A percentile compares a stretch with the other conserved stretches of the same genome.
These are phyloP conservation scores for Annona cherimola DNA, from an alignment of 164 flowering plant genomes.

Conservation along the genomic window DNA sequence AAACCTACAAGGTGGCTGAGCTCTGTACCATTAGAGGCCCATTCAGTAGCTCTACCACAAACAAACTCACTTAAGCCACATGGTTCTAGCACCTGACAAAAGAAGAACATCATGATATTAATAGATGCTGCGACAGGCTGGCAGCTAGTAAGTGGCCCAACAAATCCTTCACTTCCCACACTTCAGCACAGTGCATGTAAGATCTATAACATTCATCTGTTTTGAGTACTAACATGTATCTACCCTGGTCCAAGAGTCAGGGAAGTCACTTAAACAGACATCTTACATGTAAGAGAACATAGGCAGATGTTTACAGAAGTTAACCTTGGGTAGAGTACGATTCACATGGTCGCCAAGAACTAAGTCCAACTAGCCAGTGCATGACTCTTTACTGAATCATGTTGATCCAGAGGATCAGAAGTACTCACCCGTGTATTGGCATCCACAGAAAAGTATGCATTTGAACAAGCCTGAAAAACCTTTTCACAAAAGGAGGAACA, in stretches of 20 bases:
- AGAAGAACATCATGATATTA: conserved; percentile 1
- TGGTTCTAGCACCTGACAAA: conserved; percentile 69
- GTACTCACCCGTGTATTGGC: too few relatives aligned
- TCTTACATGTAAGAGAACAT: background rate
- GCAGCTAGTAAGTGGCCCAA: background rate
- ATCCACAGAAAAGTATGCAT: conserved; percentile 84
- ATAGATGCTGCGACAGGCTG: background rate
- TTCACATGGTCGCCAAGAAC: too few relatives aligned
- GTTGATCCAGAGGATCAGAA: too few relatives aligned
- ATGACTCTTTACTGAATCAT: too few relatives aligned
- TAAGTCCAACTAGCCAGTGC: too few relatives aligned
- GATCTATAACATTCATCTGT: background rate
- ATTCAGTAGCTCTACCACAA: conserved; percentile 87
- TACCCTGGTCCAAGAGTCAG: background rate
- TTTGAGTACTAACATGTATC: background rate
- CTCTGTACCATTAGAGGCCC: conserved; percentile 87
- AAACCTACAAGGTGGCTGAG: conserved; percentile 86
- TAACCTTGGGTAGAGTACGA: too few relatives aligned
- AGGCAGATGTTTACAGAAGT: background rate
- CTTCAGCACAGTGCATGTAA: too few relatives aligned
- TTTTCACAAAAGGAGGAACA: conserved; percentile 86
- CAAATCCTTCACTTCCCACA: background rate
- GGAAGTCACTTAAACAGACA: background rate
- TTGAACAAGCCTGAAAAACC: conserved; percentile 67
- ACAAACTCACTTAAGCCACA: conserved; percentile 80